Percentiles rank a stretch among this genome's conserved stretches.
Conservation (phyloP, 805 yeast species). For the Priceomyces carsonii region DNA sequence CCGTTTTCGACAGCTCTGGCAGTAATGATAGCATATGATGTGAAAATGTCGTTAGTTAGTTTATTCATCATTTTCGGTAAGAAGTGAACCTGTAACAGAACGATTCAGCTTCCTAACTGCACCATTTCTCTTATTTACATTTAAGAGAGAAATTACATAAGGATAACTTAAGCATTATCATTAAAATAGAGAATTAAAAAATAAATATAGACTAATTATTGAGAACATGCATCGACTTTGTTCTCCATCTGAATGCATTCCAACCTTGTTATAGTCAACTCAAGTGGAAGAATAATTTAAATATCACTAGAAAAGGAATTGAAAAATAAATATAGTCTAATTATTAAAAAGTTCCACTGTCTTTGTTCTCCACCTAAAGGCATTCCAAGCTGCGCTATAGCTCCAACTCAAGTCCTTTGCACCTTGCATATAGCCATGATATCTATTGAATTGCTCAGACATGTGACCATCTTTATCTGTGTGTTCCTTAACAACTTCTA, state of each 20-base stretch:
- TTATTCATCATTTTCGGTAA: no score
- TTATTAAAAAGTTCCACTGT: conserved; percentile 19
- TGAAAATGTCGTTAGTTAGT: no score
- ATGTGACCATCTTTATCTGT: conserved; percentile 67
- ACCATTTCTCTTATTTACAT: no score
- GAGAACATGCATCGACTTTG: conserved; percentile 26
- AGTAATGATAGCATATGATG: no score
- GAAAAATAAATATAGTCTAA: conserved; percentile 1
- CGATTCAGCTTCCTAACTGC: no score
- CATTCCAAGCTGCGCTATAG: conserved; percentile 73
- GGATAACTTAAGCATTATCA: no score
- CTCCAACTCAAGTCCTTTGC: conserved; percentile 91
- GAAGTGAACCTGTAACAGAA: no score
- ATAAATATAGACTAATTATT: conserved; percentile 1
- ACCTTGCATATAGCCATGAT: conserved; percentile 84
- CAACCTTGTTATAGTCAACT: no score
- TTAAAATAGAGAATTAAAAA: no score
- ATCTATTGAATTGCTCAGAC: conserved; percentile 86
- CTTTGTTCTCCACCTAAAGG: conserved; percentile 62
- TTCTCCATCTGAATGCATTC: conserved; percentile 67
- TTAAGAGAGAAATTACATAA: no score
- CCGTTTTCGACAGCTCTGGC: conserved; percentile 40
- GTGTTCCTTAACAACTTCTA: conserved; percentile 58
- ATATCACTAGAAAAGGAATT: neutral
- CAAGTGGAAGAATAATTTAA: no score